Evolutionary conservation across 1,284 basidiomycete species (phyloP), one percentile per base, ranked within the genome.

Genomic region (Boletus smithii): DNA sequence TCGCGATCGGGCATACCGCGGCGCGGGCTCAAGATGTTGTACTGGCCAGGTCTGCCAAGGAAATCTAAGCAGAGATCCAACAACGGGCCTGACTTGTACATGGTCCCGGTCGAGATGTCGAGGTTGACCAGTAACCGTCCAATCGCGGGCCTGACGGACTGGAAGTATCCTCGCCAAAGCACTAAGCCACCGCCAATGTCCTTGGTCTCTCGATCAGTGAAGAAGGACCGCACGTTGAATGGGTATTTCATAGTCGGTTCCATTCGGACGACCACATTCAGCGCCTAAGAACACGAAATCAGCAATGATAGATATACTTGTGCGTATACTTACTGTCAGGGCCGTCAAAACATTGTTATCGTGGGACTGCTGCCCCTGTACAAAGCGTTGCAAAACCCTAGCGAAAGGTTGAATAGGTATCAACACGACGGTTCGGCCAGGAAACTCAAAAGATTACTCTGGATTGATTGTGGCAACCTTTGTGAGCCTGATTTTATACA

Each of bases 251-350:
- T 68, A 0, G 76, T 80, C 0, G 85, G 84, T 50, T 83, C 79
- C 83, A 85, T 86, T 13, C 86, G 76, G 29, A 88, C 76, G 13
- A 85, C 81, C 26, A 88, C 83, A 56, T 90, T 90, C 42, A 88
- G 65, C 0, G 85, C 82, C 82, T 87, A 48, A 41, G 10, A 36
- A 35, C 36, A 46, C 30, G 18, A 48, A 18, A 27, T 50, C 14
- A 56, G 23, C 29, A 17, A 40, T 18, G 17, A 23, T 17, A 20
- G 5, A 32, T 14, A 39, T 41, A 18, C 16, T 13, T 4, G 18
- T 8, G 33, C 11, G 10, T 23, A 45, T 17, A 61, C 74, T 46
- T 51, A 82, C 86, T 5, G 83, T 88, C 55, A 88, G 81, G 0
- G 85, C 85, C 3, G 86, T 89, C 29, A 83, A 61, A 1, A 89